Percentiles rank a stretch among this genome's conserved stretches.
phyloP scores from a whole-genome alignment of 2,329 filamentous ascomycete genomes.

The Aspergillus vadensis region DNA sequence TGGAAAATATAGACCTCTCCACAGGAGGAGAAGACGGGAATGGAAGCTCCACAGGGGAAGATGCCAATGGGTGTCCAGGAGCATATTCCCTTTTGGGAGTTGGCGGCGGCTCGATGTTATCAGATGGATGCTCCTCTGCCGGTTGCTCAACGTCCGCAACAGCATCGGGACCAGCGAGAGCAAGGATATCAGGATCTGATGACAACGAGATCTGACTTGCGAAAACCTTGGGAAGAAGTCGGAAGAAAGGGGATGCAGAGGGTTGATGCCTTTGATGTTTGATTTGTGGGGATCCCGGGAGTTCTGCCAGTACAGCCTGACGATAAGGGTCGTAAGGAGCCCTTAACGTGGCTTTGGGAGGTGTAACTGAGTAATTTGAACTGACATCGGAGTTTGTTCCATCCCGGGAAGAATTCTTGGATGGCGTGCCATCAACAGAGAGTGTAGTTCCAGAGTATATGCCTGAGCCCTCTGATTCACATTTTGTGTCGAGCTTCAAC shows the following conservation, averaged over 20 bases:
- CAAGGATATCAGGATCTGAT: slow-evolving; percentile 41
- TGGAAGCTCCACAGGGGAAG: neutral
- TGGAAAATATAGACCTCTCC: neutral
- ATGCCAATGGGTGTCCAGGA: slow-evolving; percentile 8
- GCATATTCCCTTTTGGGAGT: slow-evolving; percentile 8
- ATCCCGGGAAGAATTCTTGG: slow-evolving; percentile 20
- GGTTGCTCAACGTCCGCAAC: slow-evolving; percentile 34
- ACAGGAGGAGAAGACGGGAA: neutral
- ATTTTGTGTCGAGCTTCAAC: slow-evolving; percentile 33
- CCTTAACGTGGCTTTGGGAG: slow-evolving; percentile 31
- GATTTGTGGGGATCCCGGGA: slow-evolving; percentile 20
- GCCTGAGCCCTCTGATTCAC: slow-evolving; percentile 31
- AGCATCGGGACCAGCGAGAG: slow-evolving; percentile 32
- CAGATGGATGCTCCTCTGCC: slow-evolving; percentile 29
- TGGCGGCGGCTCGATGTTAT: slow-evolving; percentile 4
- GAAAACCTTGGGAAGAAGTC: slow-evolving; percentile 36
- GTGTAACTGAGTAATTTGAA: slow-evolving; percentile 34
- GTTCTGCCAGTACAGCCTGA: slow-evolving; percentile 21
- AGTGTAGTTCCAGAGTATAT: slow-evolving; percentile 32
- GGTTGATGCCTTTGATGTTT: slow-evolving; percentile 35
- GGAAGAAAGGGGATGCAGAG: slow-evolving; percentile 37
- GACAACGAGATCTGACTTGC: slow-evolving; percentile 34
- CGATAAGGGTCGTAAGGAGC: slow-evolving; percentile 23
- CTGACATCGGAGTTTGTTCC: slow-evolving; percentile 24
- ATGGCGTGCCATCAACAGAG: slow-evolving; percentile 26